phyloP scores from a whole-genome alignment of 2,329 filamentous ascomycete species.

The Phaeosphaeriaceae sp. region DNA sequence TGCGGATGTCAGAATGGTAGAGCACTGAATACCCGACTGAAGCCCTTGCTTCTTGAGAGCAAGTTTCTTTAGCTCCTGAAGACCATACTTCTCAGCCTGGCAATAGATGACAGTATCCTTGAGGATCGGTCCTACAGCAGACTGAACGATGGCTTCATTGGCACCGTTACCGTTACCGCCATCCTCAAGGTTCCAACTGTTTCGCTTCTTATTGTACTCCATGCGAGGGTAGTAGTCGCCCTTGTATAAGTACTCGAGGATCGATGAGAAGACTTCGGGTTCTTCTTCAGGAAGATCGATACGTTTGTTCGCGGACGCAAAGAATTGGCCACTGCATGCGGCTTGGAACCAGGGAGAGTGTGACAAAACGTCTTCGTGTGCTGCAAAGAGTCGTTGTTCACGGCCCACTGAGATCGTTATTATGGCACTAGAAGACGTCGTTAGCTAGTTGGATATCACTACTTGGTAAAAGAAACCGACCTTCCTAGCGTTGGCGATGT shows the following conservation, averaged over 20 bases:
- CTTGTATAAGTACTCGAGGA: conserved; percentile 92
- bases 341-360: conserved; percentile 79
- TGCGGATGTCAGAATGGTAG: conserved; percentile 85
- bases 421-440: conserved; percentile 58
- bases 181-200: conserved; percentile 83
- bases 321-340: conserved; percentile 67
- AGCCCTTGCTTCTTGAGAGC: conserved; percentile 88
- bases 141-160: conserved; percentile 63
- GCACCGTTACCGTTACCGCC: conserved; percentile 48
- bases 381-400: conserved; percentile 86
- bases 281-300: conserved; percentile 84
- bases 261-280: conserved; percentile 86
- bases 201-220: conserved; percentile 78
- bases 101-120: conserved; percentile 94
- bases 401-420: conserved; percentile 82
- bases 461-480: conserved; percentile 29
- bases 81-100: conserved; percentile 80
- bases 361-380: conserved; percentile 84
- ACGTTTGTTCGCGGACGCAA: conserved; percentile 67
- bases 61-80: conserved; percentile 84
- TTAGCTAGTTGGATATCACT: conserved; percentile 19
- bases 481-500: conserved; percentile 46
- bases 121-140: conserved; percentile 68
- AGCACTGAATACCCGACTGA: conserved; percentile 81
- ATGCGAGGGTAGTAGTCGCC: conserved; percentile 90